Evolutionary conservation across 2,329 filamentous ascomycete species (phyloP).

Genomic region (Verticillium isaacii): DNA sequence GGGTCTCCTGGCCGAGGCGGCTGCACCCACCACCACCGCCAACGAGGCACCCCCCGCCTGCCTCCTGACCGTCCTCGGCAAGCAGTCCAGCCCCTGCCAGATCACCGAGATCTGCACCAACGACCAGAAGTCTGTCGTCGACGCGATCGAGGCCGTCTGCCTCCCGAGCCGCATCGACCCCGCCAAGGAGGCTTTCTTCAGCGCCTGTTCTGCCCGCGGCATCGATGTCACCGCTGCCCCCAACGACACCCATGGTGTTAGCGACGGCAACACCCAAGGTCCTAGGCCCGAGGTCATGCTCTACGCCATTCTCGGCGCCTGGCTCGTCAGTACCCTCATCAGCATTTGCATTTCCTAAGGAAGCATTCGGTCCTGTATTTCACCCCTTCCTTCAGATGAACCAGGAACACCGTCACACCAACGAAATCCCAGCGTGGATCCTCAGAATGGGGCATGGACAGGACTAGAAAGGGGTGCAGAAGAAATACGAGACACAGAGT

Average conservation of each 20-base stretch:
- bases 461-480: not conserved
- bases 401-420: not conserved
- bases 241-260: not conserved
- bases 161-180: not conserved
- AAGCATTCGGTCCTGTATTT: not conserved
- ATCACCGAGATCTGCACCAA: slow-evolving; percentile 9
- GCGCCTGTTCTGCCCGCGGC: slow-evolving; percentile 6
- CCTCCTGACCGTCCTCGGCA: slow-evolving; percentile 9
- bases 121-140: slow-evolving; percentile 10
- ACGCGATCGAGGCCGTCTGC: slow-evolving; percentile 10
- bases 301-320: slow-evolving; percentile 1
- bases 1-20: slow-evolving; percentile 5
- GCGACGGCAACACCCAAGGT: not conserved
- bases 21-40: not conserved
- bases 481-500: not conserved
- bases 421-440: not conserved
- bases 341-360: not conserved
- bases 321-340: slow-evolving; percentile 1
- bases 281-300: not conserved
- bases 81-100: slow-evolving; percentile 8
- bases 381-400: not conserved
- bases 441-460: not conserved
- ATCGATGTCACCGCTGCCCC: not conserved
- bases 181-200: slow-evolving; percentile 9
- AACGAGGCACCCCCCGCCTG: slow-evolving; percentile 9